These are phyloP conservation scores for Laetiporus sulphureus DNA, from an alignment of 1,284 basidiomycete genomes.

Conservation along the genomic window DNA sequence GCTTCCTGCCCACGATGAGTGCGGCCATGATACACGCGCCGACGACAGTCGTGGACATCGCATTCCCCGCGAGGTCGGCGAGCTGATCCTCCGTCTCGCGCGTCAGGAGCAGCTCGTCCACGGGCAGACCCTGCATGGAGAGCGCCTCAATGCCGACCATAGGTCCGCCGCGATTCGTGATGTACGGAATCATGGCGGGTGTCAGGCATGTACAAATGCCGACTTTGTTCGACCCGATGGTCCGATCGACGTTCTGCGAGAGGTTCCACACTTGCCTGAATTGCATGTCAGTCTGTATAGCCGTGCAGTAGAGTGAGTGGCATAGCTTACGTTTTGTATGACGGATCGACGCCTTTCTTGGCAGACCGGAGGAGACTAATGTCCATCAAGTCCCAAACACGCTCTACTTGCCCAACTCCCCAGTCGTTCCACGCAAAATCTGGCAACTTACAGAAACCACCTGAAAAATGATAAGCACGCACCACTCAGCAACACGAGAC, in stretches of 20 bases:
- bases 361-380: slow-evolving; percentile 83
- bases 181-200: slow-evolving; percentile 94
- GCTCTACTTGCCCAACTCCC: slow-evolving; percentile 88
- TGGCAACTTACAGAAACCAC: slow-evolving; percentile 80
- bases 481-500: not conserved
- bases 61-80: slow-evolving; percentile 92
- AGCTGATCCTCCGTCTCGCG: slow-evolving; percentile 92
- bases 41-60: slow-evolving; percentile 96
- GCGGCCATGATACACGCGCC: slow-evolving; percentile 87
- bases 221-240: slow-evolving; percentile 72
- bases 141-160: slow-evolving; percentile 91
- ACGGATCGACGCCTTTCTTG: slow-evolving; percentile 74
- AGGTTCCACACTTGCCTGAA: slow-evolving; percentile 87
- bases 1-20: slow-evolving; percentile 58
- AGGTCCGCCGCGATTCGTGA: slow-evolving; percentile 94
- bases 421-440: slow-evolving; percentile 96
- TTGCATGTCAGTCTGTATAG: too few relatives aligned
- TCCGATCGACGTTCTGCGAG: slow-evolving; percentile 94
- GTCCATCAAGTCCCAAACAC: slow-evolving; percentile 93
- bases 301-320: too few relatives aligned
- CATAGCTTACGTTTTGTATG: slow-evolving; percentile 77
- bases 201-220: slow-evolving; percentile 92
- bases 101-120: slow-evolving; percentile 87
- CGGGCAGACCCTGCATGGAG: slow-evolving; percentile 89
- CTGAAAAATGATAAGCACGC: slow-evolving; percentile 29